Base-by-base conservation (phyloP, 768 basidiomycete genomes). In the Kwoniella shandongensis region DNA sequence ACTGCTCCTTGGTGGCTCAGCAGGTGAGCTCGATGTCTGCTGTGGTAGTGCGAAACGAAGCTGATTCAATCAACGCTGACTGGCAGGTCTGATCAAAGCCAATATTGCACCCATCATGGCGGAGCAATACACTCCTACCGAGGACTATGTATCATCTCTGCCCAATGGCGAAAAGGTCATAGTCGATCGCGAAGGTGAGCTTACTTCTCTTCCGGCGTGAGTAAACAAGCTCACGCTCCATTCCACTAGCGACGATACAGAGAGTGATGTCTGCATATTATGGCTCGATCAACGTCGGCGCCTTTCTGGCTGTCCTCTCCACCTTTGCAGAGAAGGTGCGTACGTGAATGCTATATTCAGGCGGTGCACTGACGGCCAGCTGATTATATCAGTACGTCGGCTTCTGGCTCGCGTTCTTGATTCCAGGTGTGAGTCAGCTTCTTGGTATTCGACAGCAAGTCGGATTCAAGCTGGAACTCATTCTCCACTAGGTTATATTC, bases 251-350 rank as follows among this genome's bases (percentile, higher is more conserved):
- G 13, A 73, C 66, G 7, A 66, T 73, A 10, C 63, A 67, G 27
- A 46, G 61, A 17, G 66, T 64, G 50, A 53, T 70, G 42, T 58
- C 64, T 4, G 51, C 51, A 8, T 74, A 70, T 51, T 74, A 71
- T 50, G 67, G 60, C 36, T 61, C 59, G 8, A 67, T 72, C 65
- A 76, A 76, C 57, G 49, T 76, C 11, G 75, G 75, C 12, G 67
- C 70, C 3, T 68, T 76, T 61, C 44, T 68, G 39, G 54, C 61
- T 39, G 57, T 66, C 17, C 42, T 50, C 13, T 58, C 64, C 3
- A 51, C 64, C 3, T 66, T 58, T 57, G 64, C 64, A 12, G 64
- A 73, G 54, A 66, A 70, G 47, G 57, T 67, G 40, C 54, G 62
- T 32, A 1, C 8, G 23, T n/a, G 30, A 10, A 13, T 32, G 7